Base-by-base conservation (phyloP, 1,139 yeast species). In the Debaryomycetaceae sp. region DNA sequence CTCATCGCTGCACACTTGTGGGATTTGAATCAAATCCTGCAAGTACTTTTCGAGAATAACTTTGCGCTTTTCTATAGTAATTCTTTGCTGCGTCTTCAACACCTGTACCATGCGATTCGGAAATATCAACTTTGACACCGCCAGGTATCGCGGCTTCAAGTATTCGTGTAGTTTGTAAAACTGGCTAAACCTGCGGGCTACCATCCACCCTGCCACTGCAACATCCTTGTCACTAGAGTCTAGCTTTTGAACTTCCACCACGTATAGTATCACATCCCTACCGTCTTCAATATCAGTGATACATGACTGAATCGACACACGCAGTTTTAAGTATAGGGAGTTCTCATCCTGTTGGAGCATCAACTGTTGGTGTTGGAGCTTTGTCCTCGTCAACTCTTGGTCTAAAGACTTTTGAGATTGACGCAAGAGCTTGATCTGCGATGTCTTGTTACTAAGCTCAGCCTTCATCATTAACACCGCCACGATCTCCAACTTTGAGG, bases 111-210 rank as follows among this genome's bases (percentile, higher is more conserved):
- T 57, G 32, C 77, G 68, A 37, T 73, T 73, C 2, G 90, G 90
- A 37, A 85, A 73, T 20, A 63, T 67, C 15, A 78, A 46, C 3
- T 48, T 53, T 3, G 57, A 51, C 5, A 80, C 75, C 27, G 55
- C 57, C 0, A 75, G 65, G 40, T 77, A 78, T 28, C 56, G 59
- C 3, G 52, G 50, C 32, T 67, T 71, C 37, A 87, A 55, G 39
- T 80, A 77, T 38, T 72, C 75, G 43, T 86, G 77, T 20, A 87
- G 58, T 37, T 68, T 72, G 51, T 67, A 75, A 49, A 87, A 87
- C 44, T 87, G 96, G 42, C 83, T 81, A 45, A 76, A 87, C 32
- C 97, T 59, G 40, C 96, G 59, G 0, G 95, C 92, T 20, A 86
- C 83, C 29, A 83, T 75, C 96, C 96, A 87, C 0, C 87, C 85